These are phyloP conservation scores for Thielaviopsis musarum DNA, from an alignment of 2,329 filamentous ascomycete genomes.

Conservation along the genomic window DNA sequence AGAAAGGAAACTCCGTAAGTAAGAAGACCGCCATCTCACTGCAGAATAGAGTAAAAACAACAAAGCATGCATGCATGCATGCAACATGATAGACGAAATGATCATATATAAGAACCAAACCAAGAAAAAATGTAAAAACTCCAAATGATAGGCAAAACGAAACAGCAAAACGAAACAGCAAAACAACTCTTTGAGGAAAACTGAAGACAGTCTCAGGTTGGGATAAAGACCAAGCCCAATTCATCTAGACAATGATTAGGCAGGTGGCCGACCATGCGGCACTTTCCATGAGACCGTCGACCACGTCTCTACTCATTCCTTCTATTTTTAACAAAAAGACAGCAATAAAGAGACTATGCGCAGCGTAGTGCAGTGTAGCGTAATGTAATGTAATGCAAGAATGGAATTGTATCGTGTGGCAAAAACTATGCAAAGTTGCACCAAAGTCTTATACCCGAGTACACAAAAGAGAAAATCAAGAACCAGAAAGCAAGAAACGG, in stretches of 20 bases:
- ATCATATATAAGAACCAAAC: not conserved
- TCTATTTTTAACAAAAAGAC: not conserved
- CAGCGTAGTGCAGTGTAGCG: not conserved
- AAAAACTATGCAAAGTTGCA: not conserved
- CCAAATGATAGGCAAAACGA: not conserved
- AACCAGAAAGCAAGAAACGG: too few relatives aligned
- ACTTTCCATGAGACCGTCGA: not conserved
- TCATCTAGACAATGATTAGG: not conserved
- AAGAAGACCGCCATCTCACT: too few relatives aligned
- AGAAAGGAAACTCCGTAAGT: too few relatives aligned
- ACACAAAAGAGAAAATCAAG: too few relatives aligned
- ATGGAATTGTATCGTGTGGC: not conserved
- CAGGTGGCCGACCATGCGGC: not conserved
- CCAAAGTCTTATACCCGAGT: not conserved
- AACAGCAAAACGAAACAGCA: too few relatives aligned
- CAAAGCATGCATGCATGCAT: not conserved
- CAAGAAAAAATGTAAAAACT: not conserved
- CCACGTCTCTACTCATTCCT: not conserved
- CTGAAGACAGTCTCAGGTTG: too few relatives aligned
- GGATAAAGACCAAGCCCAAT: not conserved
- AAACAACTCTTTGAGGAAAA: too few relatives aligned
- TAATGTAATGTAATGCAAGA: not conserved
- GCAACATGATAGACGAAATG: not conserved
- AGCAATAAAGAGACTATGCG: not conserved
- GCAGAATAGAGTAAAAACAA: not conserved